These are phyloP conservation scores for Mucor saturninus DNA, from an alignment of 371 early-diverging fungal species.

Conservation along the genomic window DNA sequence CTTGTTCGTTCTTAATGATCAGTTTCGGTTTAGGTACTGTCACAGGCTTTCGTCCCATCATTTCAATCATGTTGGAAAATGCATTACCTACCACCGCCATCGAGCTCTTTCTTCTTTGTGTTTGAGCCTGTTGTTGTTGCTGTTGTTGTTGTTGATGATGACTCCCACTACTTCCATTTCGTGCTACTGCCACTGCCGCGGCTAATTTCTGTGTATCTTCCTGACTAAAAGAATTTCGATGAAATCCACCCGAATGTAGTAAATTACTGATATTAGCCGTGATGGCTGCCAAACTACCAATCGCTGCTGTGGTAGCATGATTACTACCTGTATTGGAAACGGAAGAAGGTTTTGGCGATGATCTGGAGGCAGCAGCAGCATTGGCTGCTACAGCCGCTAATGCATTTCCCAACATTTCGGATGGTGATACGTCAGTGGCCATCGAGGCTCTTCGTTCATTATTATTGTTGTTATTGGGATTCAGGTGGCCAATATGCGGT, in stretches of 20 bases:
- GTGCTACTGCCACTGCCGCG: slow-evolving; percentile 21
- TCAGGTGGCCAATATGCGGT: slow-evolving; percentile 2
- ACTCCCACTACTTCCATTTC: neutral
- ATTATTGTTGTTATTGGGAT: neutral
- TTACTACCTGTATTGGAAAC: too few relatives aligned
- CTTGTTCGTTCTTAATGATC: slow-evolving; percentile 59
- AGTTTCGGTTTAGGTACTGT: slow-evolving; percentile 34
- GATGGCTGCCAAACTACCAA: slow-evolving; percentile 44
- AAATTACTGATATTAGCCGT: slow-evolving; percentile 42
- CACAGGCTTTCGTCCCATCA: neutral
- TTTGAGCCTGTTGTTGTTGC: neutral
- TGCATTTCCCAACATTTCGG: slow-evolving; percentile 43
- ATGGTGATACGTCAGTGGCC: slow-evolving; percentile 20
- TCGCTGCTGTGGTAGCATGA: slow-evolving; percentile 20
- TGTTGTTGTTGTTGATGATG: slow-evolving; percentile 8
- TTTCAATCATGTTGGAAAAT: slow-evolving; percentile 20
- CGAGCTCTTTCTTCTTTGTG: slow-evolving; percentile 21
- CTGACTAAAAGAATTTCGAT: slow-evolving; percentile 28
- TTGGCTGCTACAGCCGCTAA: slow-evolving; percentile 45
- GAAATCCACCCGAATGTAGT: slow-evolving; percentile 26
- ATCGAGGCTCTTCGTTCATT: slow-evolving; percentile 19
- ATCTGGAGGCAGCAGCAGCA: slow-evolving; percentile 14
- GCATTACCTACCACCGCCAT: slow-evolving; percentile 20
- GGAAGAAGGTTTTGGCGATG: slow-evolving; percentile 5
- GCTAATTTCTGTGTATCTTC: slow-evolving; percentile 38